Evolutionary conservation across 2,329 filamentous ascomycete genomes (phyloP), one percentile per base, ranked within the genome.

Genomic region (Colletotrichum sp.): DNA sequence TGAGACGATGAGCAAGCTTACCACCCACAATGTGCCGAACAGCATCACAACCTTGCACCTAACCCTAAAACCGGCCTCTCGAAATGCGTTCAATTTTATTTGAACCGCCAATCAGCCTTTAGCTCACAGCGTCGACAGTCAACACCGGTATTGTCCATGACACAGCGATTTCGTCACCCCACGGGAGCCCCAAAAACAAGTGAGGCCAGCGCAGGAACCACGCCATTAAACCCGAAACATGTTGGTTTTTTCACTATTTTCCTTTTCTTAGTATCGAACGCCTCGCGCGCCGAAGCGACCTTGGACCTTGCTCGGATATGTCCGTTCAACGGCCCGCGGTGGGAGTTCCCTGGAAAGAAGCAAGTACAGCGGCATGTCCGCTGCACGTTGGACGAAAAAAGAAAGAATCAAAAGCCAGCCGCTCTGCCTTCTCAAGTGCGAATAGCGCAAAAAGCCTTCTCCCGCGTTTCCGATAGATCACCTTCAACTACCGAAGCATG

Each of bases 261-360:
- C 2, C n/a, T 52, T 21, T 21, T 26, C 16, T 10, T 10, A 59
- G 39, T 4, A 52, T 3, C 21, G 43, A 24, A 52, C 43, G 43
- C 43, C 43, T 48, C 43, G 1, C 43, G n/a, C 43, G n/a, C 43
- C 8, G 55, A 28, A 26, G 12, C 21, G n/a, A 57, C n/a, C 30
- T 14, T 60, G 48, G n/a, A 16, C 26, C 26, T 63, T 21, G 67
- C 21, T n/a, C 68, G 72, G 63, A 65, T 68, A 43, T 65, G 55
- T 63, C 61, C 63, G 65, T 64, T 9, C 16, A 71, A 60, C 71
- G 75, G 72, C 72, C 75, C 66, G 61, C 30, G 67, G 39, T 34
- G 66, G 61, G 24, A 34, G 43, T 26, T 21, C 34, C 6, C 52
- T 69, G 5, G 34, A 36, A 70, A 69, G 39, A 74, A 67, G 60